A percentile compares a stretch with the other conserved stretches of the same genome.
Conservation (phyloP, 495 filamentous ascomycete species). For the Neurospora sp. region DNA sequence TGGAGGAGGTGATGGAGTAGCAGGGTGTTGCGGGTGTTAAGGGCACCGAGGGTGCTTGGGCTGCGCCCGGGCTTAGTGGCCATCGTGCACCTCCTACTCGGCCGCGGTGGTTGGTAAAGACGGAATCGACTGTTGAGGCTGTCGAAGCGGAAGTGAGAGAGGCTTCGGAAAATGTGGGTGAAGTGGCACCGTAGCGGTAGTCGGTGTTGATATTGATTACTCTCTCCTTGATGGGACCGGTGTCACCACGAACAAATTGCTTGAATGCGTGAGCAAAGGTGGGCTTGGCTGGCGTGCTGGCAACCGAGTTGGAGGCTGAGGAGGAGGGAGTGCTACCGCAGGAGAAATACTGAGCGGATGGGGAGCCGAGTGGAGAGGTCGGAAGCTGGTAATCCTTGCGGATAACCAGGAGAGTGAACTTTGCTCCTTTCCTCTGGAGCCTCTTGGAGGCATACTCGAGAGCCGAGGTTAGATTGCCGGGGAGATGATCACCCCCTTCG, state of each 20-base stretch:
- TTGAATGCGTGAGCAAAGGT: constrained; percentile 24
- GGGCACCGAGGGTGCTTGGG: constrained; percentile 21
- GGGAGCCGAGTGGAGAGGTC: constrained; percentile 11
- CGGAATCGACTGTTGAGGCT: constrained; percentile 10
- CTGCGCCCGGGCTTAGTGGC: constrained; percentile 11
- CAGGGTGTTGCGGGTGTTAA: constrained; percentile 33
- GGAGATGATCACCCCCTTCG: constrained; percentile 34
- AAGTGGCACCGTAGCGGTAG: constrained; percentile 14
- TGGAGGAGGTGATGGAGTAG: constrained; percentile 26
- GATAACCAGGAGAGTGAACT: constrained; percentile 40
- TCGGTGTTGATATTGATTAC: constrained; percentile 17
- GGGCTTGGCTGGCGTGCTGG: constrained; percentile 16
- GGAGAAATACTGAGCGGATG: background rate
- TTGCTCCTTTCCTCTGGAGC: constrained; percentile 34
- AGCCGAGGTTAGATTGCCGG: constrained; percentile 29
- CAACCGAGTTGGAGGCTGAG: constrained; percentile 15
- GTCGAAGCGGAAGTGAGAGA: constrained; percentile 16
- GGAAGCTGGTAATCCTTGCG: constrained; percentile 40
- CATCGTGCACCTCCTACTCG: constrained; percentile 3
- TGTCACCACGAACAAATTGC: constrained; percentile 30
- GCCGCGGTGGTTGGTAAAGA: constrained; percentile 8
- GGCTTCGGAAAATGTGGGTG: constrained; percentile 21
- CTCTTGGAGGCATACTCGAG: constrained; percentile 42
- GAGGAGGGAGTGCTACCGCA: constrained; percentile 4
- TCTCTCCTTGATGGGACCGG: constrained; percentile 15